Conservation (phyloP, 1,139 yeast genomes). For the Lodderomyces metapsilosis region DNA sequence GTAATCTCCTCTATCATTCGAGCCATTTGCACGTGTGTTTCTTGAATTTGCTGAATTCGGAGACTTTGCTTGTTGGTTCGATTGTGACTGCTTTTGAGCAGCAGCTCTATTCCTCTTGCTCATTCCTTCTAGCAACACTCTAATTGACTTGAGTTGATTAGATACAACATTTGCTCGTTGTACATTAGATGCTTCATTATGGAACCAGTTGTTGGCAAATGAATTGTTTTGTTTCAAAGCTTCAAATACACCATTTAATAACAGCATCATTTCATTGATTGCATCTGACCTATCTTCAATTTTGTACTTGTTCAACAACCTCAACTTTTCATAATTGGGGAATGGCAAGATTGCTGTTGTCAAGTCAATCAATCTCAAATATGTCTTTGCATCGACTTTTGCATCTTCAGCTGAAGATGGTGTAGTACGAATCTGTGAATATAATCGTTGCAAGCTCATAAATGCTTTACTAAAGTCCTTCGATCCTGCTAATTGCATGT, state of each 20-base stretch:
- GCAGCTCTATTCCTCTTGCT: constrained; percentile 21
- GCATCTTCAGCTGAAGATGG: constrained; percentile 22
- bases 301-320: constrained; percentile 36
- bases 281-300: constrained; percentile 32
- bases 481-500: constrained; percentile 50
- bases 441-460: constrained; percentile 34
- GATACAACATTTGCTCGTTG: constrained; percentile 62
- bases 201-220: constrained; percentile 46
- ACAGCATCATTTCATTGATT: constrained; percentile 31
- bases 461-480: constrained; percentile 46
- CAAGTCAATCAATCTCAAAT: constrained; percentile 50
- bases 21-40: background rate
- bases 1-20: constrained; percentile 17
- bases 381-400: constrained; percentile 26
- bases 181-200: constrained; percentile 48
- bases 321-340: constrained; percentile 46
- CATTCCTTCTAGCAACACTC: constrained; percentile 54
- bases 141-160: constrained; percentile 56
- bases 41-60: background rate
- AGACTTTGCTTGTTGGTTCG: constrained; percentile 8
- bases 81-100: constrained; percentile 3
- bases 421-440: constrained; percentile 21
- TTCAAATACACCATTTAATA: constrained; percentile 35
- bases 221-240: constrained; percentile 32
- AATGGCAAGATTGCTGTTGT: constrained; percentile 62